These are phyloP conservation scores for Beta lomatogona DNA, from an alignment of 179 eudicot species.

Conservation along the genomic window DNA sequence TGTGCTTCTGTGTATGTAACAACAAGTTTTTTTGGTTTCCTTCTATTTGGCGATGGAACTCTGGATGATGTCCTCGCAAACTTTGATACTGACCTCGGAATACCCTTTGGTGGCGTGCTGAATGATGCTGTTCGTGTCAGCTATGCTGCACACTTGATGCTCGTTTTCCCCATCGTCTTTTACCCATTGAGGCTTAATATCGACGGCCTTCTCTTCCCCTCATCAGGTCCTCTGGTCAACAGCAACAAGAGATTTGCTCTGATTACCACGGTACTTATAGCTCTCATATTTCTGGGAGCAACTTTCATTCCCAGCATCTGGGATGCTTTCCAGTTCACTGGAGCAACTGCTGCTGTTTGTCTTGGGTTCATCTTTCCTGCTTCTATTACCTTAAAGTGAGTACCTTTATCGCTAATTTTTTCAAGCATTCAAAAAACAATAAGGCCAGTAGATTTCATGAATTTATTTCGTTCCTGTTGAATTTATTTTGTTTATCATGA, in stretches of 20 bases:
- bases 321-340: constrained; percentile 91
- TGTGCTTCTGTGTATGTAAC: constrained; percentile 65
- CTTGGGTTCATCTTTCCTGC: constrained; percentile 86
- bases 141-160: constrained; percentile 83
- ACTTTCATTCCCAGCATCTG: constrained; percentile 81
- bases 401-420: constrained; percentile 1
- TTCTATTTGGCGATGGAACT: constrained; percentile 70
- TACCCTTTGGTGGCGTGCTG: constrained; percentile 56
- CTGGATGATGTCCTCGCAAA: constrained; percentile 77
- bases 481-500: background rate
- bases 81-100: constrained; percentile 66
- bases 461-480: background rate
- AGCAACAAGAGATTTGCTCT: constrained; percentile 52
- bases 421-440: background rate
- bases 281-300: constrained; percentile 56
- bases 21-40: constrained; percentile 77
- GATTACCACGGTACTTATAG: constrained; percentile 48
- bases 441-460: background rate
- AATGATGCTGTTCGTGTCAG: constrained; percentile 75
- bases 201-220: constrained; percentile 66
- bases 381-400: constrained; percentile 66
- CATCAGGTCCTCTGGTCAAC: constrained; percentile 46
- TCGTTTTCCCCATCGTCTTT: constrained; percentile 76
- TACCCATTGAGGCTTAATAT: constrained; percentile 64
- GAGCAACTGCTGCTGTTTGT: constrained; percentile 85